Evolutionary conservation across 208 protist species (phyloP).

Genomic region (Trypanosomatidae sp.): DNA sequence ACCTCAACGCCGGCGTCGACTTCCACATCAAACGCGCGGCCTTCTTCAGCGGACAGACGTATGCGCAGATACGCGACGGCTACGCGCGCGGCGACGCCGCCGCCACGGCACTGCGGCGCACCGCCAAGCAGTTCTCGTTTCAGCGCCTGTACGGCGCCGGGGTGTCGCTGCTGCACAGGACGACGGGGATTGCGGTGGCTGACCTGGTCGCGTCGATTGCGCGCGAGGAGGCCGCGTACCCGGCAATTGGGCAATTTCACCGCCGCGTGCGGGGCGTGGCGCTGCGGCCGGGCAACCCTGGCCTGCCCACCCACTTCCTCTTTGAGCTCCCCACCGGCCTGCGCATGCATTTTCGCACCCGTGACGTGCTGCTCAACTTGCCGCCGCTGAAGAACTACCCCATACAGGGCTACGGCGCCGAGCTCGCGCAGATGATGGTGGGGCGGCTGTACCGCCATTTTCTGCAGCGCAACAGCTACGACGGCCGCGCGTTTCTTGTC

Average conservation of each 20-base stretch:
- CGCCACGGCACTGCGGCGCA: constrained; percentile 61
- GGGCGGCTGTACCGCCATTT: constrained; percentile 71
- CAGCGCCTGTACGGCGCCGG: constrained; percentile 83
- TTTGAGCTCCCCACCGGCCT: constrained; percentile 73
- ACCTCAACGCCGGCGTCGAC: constrained; percentile 67
- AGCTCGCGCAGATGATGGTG: constrained; percentile 85
- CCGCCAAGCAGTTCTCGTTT: constrained; percentile 85
- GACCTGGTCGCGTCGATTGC: constrained; percentile 57
- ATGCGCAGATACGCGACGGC: constrained; percentile 64
- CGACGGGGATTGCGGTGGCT: constrained; percentile 61
- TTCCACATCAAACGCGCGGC: constrained; percentile 81
- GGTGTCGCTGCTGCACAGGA: constrained; percentile 68
- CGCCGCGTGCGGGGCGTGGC: constrained; percentile 49
- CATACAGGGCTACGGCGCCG: constrained; percentile 80
- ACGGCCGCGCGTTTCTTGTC: constrained; percentile 42
- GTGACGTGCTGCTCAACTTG: constrained; percentile 68
- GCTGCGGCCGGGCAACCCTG: constrained; percentile 65
- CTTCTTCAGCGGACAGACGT: constrained; percentile 72
- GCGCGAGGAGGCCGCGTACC: constrained; percentile 62
- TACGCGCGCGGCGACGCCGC: constrained; percentile 40
- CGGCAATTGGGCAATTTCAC: constrained; percentile 62
- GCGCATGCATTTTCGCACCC: constrained; percentile 58
- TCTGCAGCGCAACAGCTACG: constrained; percentile 43
- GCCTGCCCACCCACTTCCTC: constrained; percentile 66
- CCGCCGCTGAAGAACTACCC: constrained; percentile 85